Evolutionary conservation across 2,329 filamentous ascomycete species (phyloP).

Genomic region (Colletotrichum cuscutae): DNA sequence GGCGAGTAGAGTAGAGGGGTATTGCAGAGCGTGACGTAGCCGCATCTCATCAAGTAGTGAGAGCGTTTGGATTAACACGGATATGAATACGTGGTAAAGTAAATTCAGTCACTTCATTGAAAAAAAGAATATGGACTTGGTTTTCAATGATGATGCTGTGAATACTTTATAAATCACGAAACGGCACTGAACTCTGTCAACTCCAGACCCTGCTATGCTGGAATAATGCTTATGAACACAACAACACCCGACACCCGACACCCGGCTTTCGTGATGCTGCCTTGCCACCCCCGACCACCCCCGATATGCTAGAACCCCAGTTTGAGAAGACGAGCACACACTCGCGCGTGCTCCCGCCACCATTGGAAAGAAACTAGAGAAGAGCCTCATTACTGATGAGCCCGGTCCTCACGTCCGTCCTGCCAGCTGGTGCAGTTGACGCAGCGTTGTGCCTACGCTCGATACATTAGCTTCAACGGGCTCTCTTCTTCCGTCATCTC

Average conservation of each 20-base stretch:
- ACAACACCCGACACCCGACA: neutral
- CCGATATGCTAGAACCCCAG: neutral
- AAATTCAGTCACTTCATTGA: neutral
- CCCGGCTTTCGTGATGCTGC: neutral
- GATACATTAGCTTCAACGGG: neutral
- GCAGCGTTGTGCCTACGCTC: constrained; percentile 53
- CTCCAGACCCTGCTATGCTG: neutral
- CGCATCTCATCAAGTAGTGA: no score
- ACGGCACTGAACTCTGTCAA: neutral
- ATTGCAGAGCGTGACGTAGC: no score
- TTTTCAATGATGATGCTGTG: neutral
- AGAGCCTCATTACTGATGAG: neutral
- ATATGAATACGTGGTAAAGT: neutral
- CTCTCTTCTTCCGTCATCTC: neutral
- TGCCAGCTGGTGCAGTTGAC: constrained; percentile 63
- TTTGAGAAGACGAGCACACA: no score
- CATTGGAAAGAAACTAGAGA: neutral
- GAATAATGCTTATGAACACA: neutral
- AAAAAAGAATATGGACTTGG: no score
- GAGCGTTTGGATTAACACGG: no score
- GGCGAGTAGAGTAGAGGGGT: fast-evolving
- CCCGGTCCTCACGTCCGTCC: constrained; percentile 58
- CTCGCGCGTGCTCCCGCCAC: neutral
- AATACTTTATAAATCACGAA: neutral
- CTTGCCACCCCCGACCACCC: neutral